Conservation (phyloP, 1,139 yeast genomes). For the Candida glucosophila region DNA sequence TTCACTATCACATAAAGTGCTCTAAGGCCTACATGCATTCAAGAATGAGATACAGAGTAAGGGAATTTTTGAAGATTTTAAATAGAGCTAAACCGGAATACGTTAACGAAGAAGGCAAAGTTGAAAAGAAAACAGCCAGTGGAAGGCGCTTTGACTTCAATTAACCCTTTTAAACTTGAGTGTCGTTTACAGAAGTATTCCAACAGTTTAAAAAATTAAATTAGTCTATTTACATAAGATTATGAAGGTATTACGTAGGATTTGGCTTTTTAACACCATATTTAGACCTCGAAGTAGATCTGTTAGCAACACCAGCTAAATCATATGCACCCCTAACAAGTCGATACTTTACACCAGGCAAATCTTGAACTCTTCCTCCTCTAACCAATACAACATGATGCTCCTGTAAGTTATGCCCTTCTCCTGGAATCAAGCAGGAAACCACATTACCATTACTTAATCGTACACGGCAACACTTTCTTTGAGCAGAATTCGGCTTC, state of each 20-base stretch:
- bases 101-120: slow-evolving; percentile 58
- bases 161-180: not conserved
- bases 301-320: slow-evolving; percentile 89
- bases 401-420: slow-evolving; percentile 97
- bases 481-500: slow-evolving; percentile 96
- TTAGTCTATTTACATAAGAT: not conserved
- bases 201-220: not conserved
- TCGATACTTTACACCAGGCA: slow-evolving; percentile 96
- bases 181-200: too few species aligned
- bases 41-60: slow-evolving; percentile 93
- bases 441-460: slow-evolving; percentile 83
- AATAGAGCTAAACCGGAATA: slow-evolving; percentile 96
- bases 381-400: slow-evolving; percentile 93
- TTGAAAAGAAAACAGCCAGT: slow-evolving; percentile 73
- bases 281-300: slow-evolving; percentile 82
- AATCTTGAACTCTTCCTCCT: slow-evolving; percentile 97
- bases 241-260: slow-evolving; percentile 1
- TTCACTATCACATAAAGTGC: slow-evolving; percentile 97
- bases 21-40: slow-evolving; percentile 98
- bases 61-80: slow-evolving; percentile 87
- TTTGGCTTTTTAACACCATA: slow-evolving; percentile 89
- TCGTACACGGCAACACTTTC: slow-evolving; percentile 95
- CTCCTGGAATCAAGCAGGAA: slow-evolving; percentile 95
- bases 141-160: slow-evolving; percentile 61
- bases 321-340: slow-evolving; percentile 91